Percentiles rank a stretch among this genome's conserved stretches.
Evolutionary conservation across 1,139 yeast species (phyloP).

Genomic region (Saccharomyces hybrid): DNA sequence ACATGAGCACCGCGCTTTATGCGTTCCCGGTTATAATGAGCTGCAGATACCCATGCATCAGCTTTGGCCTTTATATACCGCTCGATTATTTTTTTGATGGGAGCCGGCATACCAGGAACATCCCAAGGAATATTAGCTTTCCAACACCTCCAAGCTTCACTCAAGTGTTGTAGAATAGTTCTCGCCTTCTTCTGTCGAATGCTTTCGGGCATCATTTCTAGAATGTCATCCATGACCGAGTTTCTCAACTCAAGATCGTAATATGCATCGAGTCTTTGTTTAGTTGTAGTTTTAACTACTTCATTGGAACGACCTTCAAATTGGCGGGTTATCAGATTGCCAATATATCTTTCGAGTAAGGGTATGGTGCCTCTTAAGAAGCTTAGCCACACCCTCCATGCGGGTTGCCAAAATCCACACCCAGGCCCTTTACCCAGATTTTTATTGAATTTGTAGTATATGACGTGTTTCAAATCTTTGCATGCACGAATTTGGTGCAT

Average conservation of each 20-base stretch:
- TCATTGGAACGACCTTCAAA: conserved; percentile 96
- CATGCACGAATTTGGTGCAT: conserved; percentile 98
- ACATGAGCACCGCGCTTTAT: conserved; percentile 82
- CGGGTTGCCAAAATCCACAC: conserved; percentile 98
- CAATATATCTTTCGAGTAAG: conserved; percentile 86
- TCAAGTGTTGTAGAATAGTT: conserved; percentile 82
- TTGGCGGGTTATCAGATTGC: conserved; percentile 82
- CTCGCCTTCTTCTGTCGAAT: conserved; percentile 80
- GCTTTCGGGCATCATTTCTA: conserved; percentile 96
- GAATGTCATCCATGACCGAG: conserved; percentile 88
- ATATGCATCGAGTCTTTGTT: conserved; percentile 90
- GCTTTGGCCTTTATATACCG: conserved; percentile 92
- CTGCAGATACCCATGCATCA: conserved; percentile 92
- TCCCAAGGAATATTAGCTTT: conserved; percentile 98
- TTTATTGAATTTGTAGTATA: conserved; percentile 74
- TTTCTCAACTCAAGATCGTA: conserved; percentile 90
- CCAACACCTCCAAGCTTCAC: conserved; percentile 99
- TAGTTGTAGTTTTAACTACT: conserved; percentile 87
- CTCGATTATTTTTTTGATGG: conserved; percentile 77
- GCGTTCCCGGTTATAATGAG: conserved; percentile 86
- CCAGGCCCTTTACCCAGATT: conserved; percentile 96
- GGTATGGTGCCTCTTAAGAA: conserved; percentile 96
- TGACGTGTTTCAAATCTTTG: conserved; percentile 87
- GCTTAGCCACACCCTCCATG: conserved; percentile 95
- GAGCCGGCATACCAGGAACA: conserved; percentile 92